phyloP scores from a whole-genome alignment of 2,329 filamentous ascomycete species.

The Epichloe hybrida region DNA sequence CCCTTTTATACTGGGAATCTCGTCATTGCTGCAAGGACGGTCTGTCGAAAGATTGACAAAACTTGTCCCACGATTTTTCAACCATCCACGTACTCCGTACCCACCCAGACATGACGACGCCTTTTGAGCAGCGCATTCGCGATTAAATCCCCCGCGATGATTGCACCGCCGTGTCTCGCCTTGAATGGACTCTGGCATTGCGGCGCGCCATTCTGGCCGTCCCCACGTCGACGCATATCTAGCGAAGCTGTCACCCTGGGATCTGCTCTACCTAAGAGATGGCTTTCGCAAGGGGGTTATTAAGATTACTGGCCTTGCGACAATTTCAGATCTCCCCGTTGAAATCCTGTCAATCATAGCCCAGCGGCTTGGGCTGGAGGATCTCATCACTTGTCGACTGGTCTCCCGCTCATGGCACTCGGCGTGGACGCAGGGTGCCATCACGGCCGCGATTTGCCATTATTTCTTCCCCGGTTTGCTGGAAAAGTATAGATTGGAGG shows the following conservation, averaged over 20 bases:
- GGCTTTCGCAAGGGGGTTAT: slow-evolving; percentile 8
- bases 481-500: slow-evolving; percentile 5
- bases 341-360: slow-evolving; percentile 16
- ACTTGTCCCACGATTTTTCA: no score
- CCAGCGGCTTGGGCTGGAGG: slow-evolving; percentile 11
- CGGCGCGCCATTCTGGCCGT: neutral
- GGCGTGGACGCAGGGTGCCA: slow-evolving; percentile 12
- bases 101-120: no score
- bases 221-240: slow-evolving; percentile 13
- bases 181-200: neutral
- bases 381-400: slow-evolving; percentile 12
- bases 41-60: no score
- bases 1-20: no score
- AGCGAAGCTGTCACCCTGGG: slow-evolving; percentile 13
- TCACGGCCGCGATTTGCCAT: slow-evolving; percentile 10
- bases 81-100: no score
- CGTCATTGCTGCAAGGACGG: no score
- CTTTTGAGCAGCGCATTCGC: no score
- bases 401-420: slow-evolving; percentile 16
- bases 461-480: slow-evolving; percentile 16
- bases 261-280: slow-evolving; percentile 14
- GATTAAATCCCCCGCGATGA: no score
- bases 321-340: slow-evolving; percentile 14
- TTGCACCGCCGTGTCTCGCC: no score
- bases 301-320: slow-evolving; percentile 11